Percentiles rank a stretch among this genome's conserved stretches.
phyloP scores from a whole-genome alignment of 2,329 filamentous ascomycete species.

The Didymella glomerata region DNA sequence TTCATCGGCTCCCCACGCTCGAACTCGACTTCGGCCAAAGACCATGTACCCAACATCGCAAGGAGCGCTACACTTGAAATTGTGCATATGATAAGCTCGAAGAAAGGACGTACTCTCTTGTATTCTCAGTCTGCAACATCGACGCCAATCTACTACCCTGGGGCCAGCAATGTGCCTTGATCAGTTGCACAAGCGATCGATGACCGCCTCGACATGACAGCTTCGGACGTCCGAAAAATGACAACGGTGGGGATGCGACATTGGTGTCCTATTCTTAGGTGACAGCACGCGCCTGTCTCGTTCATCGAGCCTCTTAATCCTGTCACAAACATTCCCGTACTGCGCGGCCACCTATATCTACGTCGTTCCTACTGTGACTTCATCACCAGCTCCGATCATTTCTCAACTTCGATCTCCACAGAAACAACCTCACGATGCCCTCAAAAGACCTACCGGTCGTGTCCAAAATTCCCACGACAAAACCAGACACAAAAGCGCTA shows the following conservation, averaged over 20 bases:
- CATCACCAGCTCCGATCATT: neutral
- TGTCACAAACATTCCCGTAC: neutral
- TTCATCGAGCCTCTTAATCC: neutral
- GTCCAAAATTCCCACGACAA: slow-evolving; percentile 37
- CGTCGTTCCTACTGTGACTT: neutral
- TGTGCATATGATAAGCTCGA: neutral
- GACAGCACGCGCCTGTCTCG: slow-evolving; percentile 8
- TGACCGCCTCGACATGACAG: neutral
- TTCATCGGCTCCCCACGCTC: slow-evolving; percentile 22
- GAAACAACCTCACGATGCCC: slow-evolving; percentile 4
- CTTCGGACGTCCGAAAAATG: slow-evolving; percentile 15
- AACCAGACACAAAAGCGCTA: slow-evolving; percentile 42
- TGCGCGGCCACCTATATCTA: neutral
- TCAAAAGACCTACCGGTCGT: slow-evolving; percentile 9
- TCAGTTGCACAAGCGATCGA: neutral
- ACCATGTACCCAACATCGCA: neutral
- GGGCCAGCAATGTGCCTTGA: neutral
- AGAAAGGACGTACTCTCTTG: neutral
- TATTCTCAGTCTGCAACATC: neutral
- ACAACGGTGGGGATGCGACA: slow-evolving; percentile 9
- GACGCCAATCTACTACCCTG: no score
- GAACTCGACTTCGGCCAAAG: neutral
- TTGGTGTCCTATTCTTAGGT: slow-evolving; percentile 19
- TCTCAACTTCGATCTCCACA: neutral
- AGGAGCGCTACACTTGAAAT: neutral